Evolutionary conservation across 352 stramenopile species (phyloP), one percentile per base, ranked within the genome.

Genomic region (Globisporangium paddicum): DNA sequence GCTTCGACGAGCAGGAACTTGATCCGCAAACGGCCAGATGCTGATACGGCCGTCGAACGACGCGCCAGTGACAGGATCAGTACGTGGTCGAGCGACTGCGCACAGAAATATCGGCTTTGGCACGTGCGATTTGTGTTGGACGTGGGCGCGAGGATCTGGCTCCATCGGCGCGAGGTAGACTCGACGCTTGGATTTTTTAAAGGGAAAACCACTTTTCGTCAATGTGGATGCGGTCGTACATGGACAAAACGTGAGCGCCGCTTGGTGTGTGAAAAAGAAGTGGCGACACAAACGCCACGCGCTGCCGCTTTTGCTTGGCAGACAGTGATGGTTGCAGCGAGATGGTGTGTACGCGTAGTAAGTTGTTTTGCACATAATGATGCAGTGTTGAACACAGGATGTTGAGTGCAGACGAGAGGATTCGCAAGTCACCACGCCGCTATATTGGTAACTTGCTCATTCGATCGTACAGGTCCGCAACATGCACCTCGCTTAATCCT

Each of bases 151-250:
- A 32, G 26, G 48, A 41, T 55, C n/a, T 41, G 48, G 32, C n/a
- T 55, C 48, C n/a, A 41, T 55, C 48, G 48, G 48, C 48, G 48
- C 32, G 48, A 55, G 48, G 48, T 55, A 55, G 32, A 55, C 48
- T 26, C 48, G 48, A 44, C 48, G 48, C 48, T 44, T 55, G 48
- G 32, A 4, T 32, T 55, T 55, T 25, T 55, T 55, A 18, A 9
- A 45, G 6, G 1, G 45, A 30, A 44, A 44, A 44, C 10, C 38
- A 44, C 38, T 44, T 44, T 21, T 44, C 38, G 18, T 44, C 38
- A 44, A 44, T 44, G 38, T 44, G 38, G 38, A 44, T 44, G 16
- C 38, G 38, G 38, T 44, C 38, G 38, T 44, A 44, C 38, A 44
- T 44, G 38, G 5, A 44, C 38, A 18, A 44, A 44, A 44, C 16